Percentiles rank a stretch among this genome's conserved stretches.
Evolutionary conservation across 345 rosid genomes (phyloP).

Genomic region (Eucalyptus pauciflora): DNA sequence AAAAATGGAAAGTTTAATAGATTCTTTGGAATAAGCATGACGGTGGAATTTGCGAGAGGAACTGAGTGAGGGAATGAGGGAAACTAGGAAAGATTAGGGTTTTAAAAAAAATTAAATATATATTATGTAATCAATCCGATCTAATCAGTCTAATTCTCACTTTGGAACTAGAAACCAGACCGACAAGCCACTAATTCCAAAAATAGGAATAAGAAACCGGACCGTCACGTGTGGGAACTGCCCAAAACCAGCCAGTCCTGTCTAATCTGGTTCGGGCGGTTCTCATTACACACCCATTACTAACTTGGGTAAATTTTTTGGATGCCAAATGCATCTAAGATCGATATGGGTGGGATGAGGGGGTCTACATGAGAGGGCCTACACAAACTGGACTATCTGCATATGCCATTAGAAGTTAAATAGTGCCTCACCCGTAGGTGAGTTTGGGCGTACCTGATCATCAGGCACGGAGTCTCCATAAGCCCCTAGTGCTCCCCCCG

Average conservation of each 20-base stretch:
- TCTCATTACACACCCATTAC: too few relatives aligned
- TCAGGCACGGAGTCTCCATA: too few relatives aligned
- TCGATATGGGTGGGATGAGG: not conserved
- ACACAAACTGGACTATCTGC: not conserved
- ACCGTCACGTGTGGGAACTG: fast-evolving
- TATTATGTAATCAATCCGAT: fast-evolving
- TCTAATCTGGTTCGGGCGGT: fast-evolving
- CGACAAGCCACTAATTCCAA: fast-evolving
- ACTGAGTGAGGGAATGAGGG: too few relatives aligned
- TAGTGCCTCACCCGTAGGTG: not conserved
- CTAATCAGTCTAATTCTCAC: fast-evolving
- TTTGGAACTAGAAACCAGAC: fast-evolving
- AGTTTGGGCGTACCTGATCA: too few relatives aligned
- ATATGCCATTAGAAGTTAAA: not conserved
- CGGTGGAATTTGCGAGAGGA: not conserved
- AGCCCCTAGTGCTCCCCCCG: too few relatives aligned
- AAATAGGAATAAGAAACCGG: too few relatives aligned
- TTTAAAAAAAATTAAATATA: fast-evolving
- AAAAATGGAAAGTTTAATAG: not conserved
- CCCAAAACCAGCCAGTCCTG: fast-evolving
- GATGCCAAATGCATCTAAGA: not conserved
- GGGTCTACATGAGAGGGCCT: not conserved
- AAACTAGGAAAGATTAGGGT: too few relatives aligned
- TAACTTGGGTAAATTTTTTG: not conserved
- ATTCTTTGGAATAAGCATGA: not conserved